Evolutionary conservation across 257 asterid genomes (phyloP), one percentile per base, ranked within the genome.

Genomic region (Capsicum baccatum): DNA sequence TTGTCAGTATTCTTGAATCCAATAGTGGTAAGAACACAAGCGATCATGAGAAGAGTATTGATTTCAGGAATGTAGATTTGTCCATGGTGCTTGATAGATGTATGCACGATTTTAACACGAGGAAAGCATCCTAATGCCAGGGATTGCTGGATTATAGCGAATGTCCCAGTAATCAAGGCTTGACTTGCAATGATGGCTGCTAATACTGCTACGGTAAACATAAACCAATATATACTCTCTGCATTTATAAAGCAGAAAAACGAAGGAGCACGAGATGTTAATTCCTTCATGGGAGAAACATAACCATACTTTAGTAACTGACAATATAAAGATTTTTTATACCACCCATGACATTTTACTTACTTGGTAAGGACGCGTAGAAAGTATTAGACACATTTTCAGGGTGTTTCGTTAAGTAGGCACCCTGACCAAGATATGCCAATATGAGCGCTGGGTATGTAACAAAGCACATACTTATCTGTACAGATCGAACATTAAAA

Each of bases 171-270:
- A 59, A 92, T 91, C 93, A 92, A 70, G 3, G 95, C 92, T 81
- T 92, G 95, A 59, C 95, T 92, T 37, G 95, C 94, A 5, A 92
- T 86, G 83, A 90, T 84, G 0, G 95, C 80, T 14, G 94, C 94
- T 44, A 84, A 5, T 0, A 89, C 91, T 2, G 95, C 92, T 33
- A 89, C 84, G 62, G 84, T 89, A 82, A 92, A 91, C 92, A 87
- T 84, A 8, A 94, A 94, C 96, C 96, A 92, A 44, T 89, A 92
- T 84, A 92, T 6, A 3, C 85, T 78, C 1, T 64, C 92, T 90
- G 85, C 88, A 85, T 48, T 73, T 73, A 13, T 10, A 73, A 73
- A 21, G 44, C 44, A 74, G 9, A 48, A 71, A n/a, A 44, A 47
- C 8, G 9, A 19, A 10, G 58, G 13, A 35, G 14, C 78, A 13